Evolutionary conservation across 2,329 filamentous ascomycete species (phyloP).

Genomic region (Diaporthe aspalathi): DNA sequence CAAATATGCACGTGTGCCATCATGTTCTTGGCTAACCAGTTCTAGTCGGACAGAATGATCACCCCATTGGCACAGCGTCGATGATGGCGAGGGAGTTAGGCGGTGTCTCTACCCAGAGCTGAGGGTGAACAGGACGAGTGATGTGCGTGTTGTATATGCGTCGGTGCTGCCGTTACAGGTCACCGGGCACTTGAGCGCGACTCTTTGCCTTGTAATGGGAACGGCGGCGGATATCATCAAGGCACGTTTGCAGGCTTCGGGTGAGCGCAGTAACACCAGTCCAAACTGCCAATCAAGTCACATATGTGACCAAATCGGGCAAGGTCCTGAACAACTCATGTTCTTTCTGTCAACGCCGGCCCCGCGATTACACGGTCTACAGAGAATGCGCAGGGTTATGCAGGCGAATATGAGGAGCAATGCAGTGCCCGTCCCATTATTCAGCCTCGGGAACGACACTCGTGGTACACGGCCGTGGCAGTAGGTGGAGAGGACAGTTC

Average conservation of each 20-base stretch:
- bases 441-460: background rate
- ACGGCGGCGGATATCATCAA: constrained; percentile 46
- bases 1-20: background rate
- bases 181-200: constrained; percentile 60
- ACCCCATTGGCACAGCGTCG: constrained; percentile 40
- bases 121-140: constrained; percentile 59
- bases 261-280: background rate
- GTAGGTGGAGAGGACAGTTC: background rate
- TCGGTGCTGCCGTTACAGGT: constrained; percentile 59
- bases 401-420: too few species aligned
- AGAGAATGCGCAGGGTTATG: background rate
- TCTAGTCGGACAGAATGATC: constrained; percentile 32
- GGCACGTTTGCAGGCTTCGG: background rate
- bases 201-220: constrained; percentile 63
- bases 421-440: background rate
- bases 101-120: constrained; percentile 56
- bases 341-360: too few species aligned
- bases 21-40: background rate
- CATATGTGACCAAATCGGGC: background rate
- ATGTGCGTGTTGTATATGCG: constrained; percentile 60
- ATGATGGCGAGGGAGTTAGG: constrained; percentile 44
- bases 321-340: background rate
- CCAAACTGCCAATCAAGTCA: background rate
- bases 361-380: background rate
- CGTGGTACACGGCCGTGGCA: background rate